Evolutionary conservation across 108 stramenopile genomes (phyloP), one percentile per base, ranked within the genome.

Genomic region (Mayamaea pseudoterrestris): DNA sequence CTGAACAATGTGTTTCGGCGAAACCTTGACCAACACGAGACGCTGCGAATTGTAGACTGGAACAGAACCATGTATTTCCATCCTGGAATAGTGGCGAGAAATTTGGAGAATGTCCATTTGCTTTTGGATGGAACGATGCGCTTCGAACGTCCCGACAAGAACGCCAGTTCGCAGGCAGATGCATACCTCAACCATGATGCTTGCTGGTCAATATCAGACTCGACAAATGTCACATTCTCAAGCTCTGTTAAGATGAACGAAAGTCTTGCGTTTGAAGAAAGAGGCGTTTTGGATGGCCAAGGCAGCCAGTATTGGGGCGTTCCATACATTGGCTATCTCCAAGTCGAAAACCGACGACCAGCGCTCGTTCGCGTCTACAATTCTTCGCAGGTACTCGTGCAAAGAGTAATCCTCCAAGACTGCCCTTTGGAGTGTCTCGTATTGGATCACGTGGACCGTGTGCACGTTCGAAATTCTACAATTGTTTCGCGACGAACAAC

Each of bases 251-350:
- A n/a, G n/a, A n/a, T n/a, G n/a, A n/a, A n/a, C n/a, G n/a, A n/a
- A n/a, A n/a, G n/a, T n/a, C n/a, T n/a, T n/a, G n/a, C n/a, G n/a
- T n/a, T n/a, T n/a, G n/a, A n/a, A n/a, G n/a, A n/a, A n/a, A 22
- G 44, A 26, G 44, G 44, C 5, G 22, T 45, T 5, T 8, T 45
- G 6, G 44, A 45, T 23, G 44, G 44, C 21, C 44, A 26, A 3
- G 44, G 44, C 24, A 8, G 14, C 7, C 58, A 57, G 22, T 74
- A 62, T 52, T 74, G 73, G 73, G 73, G 73, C 21, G 22, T 66
- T 29, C 68, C 68, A 1, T 35, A 51, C 18, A 55, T 69, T 23
- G 67, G 67, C 13, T 74, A 68, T 37, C 12, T 74, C 0, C 26
- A 37, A 18, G 18, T 48, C 11, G 30, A 41, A 21, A 68, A 74